Evolutionary conservation across 345 rosid species (phyloP).

Genomic region (Abelmoschus esculentus): DNA sequence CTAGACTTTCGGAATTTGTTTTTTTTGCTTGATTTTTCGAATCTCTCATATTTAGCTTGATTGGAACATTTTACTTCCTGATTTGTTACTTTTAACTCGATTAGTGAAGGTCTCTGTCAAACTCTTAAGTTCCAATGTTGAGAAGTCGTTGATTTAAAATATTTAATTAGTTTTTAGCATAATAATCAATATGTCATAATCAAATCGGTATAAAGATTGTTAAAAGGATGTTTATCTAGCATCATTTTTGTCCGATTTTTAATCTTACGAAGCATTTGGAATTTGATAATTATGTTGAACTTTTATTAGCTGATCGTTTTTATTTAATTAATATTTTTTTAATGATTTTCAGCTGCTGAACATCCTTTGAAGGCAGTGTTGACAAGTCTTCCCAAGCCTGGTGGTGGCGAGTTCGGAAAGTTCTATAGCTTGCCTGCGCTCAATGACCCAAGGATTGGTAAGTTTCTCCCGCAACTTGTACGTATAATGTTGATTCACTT

Average conservation of each 20-base stretch:
- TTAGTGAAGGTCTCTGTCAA: neutral
- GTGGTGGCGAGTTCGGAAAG: conserved; percentile 93
- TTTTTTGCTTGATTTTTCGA: neutral
- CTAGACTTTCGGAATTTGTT: conserved; percentile 14
- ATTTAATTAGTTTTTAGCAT: neutral
- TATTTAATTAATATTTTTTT: too few relatives aligned
- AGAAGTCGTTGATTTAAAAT: neutral
- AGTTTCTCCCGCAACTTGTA: neutral
- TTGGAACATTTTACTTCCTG: neutral
- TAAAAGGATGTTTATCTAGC: neutral
- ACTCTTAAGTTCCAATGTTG: neutral
- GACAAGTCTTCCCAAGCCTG: conserved; percentile 84
- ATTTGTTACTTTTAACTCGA: neutral
- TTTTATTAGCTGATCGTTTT: too few relatives aligned
- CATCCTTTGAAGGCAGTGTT: conserved; percentile 72
- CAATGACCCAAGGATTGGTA: conserved; percentile 95
- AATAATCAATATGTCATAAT: neutral
- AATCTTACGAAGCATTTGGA: too few relatives aligned
- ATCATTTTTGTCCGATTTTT: neutral
- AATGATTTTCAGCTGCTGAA: conserved; percentile 53
- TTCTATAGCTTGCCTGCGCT: conserved; percentile 89
- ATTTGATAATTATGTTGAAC: too few relatives aligned
- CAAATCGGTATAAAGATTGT: neutral
- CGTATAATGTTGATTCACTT: neutral
- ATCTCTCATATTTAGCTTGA: neutral